Base-by-base conservation (phyloP, 306 rosid species). In the Rosa persica region DNA sequence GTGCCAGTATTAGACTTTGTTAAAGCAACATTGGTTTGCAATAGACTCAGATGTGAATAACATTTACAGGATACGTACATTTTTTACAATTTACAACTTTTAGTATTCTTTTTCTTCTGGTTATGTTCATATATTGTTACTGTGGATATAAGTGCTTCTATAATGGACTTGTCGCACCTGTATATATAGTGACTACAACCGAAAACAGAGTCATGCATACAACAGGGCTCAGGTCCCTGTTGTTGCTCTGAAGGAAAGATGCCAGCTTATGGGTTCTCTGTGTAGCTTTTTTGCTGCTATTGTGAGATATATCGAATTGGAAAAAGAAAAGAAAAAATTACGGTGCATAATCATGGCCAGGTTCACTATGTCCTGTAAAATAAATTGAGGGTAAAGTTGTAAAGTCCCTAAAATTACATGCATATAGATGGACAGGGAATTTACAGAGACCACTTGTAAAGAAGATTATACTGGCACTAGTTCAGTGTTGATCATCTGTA, bases 1-100 rank as follows among this genome's bases (percentile, higher is more conserved):
- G 80, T 10, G 81, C 91, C 95, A 75, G 64, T 90, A 51, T 67
- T 88, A 60, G 76, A 83, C 73, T 78, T 76, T 81, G 75, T 93
- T 62, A 81, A 73, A 52, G 88, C 91, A 81, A 73, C 80, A 84
- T 82, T 58, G 76, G 39, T 74, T 73, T 71, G 73, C 85, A 84
- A 85, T 86, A 88, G 86, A 70, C 75, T 76, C 38, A 61, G 79
- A 61, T 43, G 7, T 34, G 79, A 75, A 61, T 75, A 19, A 49
- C 39, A 10, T 36, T 52, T 36, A 12, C 13, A 61, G 15, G 66
- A 30, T 27, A 64, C 17, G 30, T 62, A 34, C 39, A 36, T 7
- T 48, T 70, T n/a, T n/a, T 20, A 5, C 62, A 49, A 13, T 38
- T n/a, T 5, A 46, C 71, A 46, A 30, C 12, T 27, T 61, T 75